Conservation (phyloP, 257 asterid species). For the Solanum paucissectum region DNA sequence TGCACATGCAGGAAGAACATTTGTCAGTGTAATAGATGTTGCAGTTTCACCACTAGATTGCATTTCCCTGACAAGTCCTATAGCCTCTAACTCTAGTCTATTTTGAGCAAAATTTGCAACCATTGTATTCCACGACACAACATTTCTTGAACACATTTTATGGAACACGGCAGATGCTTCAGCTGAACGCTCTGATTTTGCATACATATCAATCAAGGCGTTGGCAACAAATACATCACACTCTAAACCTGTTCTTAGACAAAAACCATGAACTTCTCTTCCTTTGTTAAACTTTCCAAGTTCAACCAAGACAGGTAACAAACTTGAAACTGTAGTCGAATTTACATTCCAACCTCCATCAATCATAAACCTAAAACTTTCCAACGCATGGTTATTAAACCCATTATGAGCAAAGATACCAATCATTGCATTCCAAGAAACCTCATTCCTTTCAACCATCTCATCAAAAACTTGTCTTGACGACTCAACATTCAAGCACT, state of each 20-base stretch:
- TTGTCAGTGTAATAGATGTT: conserved; percentile 50
- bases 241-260: conserved; percentile 39
- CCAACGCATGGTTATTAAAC: conserved; percentile 25
- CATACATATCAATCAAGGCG: conserved; percentile 65
- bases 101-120: conserved; percentile 59
- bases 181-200: conserved; percentile 30
- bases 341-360: conserved; percentile 16
- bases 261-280: conserved; percentile 57
- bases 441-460: conserved; percentile 47
- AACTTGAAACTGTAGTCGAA: conserved; percentile 45
- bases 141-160: conserved; percentile 31
- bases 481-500: conserved; percentile 40
- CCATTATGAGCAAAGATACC: conserved; percentile 33
- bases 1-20: conserved; percentile 70
- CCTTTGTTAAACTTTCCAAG: conserved; percentile 28
- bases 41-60: conserved; percentile 43
- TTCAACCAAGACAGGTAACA: conserved; percentile 49
- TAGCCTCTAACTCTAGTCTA: conserved; percentile 35
- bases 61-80: conserved; percentile 41
- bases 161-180: conserved; percentile 39
- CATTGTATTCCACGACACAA: conserved; percentile 71
- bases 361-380: conserved; percentile 45
- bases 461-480: conserved; percentile 32
- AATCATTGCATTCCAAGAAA: conserved; percentile 66
- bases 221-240: conserved; percentile 57